A percentile compares a stretch with the other conserved stretches of the same genome.
These are phyloP conservation scores for Fusarium veterinarium DNA, from an alignment of 2,329 filamentous ascomycete species.

Conservation along the genomic window DNA sequence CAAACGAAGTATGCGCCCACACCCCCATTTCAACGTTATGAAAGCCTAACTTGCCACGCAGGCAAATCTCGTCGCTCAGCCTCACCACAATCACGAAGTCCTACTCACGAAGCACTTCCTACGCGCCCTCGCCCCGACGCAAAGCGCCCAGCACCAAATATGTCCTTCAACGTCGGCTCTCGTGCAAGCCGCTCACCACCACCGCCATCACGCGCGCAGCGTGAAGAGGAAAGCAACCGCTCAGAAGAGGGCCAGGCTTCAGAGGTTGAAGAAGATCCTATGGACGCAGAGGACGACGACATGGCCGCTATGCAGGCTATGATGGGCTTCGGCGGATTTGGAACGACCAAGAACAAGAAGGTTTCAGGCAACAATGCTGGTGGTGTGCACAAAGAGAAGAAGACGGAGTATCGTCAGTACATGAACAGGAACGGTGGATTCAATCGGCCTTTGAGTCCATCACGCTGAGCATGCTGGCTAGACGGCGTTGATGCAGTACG, in stretches of 20 bases:
- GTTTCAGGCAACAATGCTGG: constrained; percentile 88
- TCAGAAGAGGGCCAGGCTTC: constrained; percentile 22
- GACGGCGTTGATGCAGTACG: not conserved
- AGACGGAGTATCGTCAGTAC: constrained; percentile 95
- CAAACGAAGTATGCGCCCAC: constrained; percentile 38
- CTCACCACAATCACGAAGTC: constrained; percentile 47
- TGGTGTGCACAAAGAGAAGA: constrained; percentile 90
- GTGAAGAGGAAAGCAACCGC: constrained; percentile 31
- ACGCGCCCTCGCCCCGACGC: constrained; percentile 49
- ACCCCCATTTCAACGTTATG: not conserved
- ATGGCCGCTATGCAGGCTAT: constrained; percentile 81
- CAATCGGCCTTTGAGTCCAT: constrained; percentile 79
- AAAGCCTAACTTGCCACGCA: constrained; percentile 24
- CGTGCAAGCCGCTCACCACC: constrained; percentile 44
- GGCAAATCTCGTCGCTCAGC: constrained; percentile 52
- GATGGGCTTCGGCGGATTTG: constrained; percentile 92
- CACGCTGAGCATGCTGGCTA: constrained; percentile 46
- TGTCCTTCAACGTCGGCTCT: constrained; percentile 51
- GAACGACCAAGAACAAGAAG: constrained; percentile 88
- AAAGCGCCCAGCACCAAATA: constrained; percentile 37
- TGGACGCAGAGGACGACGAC: constrained; percentile 68
- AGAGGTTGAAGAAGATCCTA: constrained; percentile 33
- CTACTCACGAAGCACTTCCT: constrained; percentile 47
- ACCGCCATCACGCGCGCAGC: constrained; percentile 7
- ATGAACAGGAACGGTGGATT: constrained; percentile 90